These are phyloP conservation scores for Aspergillus cristatus DNA, from an alignment of 495 filamentous ascomycete species.

Conservation along the genomic window DNA sequence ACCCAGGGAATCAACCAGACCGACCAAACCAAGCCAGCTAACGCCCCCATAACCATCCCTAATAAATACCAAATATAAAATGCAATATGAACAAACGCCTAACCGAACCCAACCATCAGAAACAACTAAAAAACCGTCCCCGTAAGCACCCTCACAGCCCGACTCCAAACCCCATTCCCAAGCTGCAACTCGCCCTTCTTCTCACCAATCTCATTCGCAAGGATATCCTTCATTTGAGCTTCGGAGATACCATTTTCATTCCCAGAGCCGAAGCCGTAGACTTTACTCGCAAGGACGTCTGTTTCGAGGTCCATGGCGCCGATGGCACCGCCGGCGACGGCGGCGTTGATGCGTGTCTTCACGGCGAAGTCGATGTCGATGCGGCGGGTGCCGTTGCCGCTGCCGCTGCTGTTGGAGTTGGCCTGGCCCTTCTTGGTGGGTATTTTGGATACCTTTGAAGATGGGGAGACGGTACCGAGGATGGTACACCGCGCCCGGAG, in stretches of 20 bases:
- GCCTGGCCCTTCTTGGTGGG: constrained; percentile 10
- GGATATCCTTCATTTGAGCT: constrained; percentile 29
- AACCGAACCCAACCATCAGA: neutral
- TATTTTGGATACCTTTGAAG: constrained; percentile 11
- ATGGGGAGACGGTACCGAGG: constrained; percentile 17
- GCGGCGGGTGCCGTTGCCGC: constrained; percentile 16
- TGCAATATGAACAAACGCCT: constrained; percentile 6
- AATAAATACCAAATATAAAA: constrained; percentile 3
- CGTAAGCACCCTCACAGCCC: constrained; percentile 28
- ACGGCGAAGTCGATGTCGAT: constrained; percentile 39
- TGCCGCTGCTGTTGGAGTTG: constrained; percentile 6
- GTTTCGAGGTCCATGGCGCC: constrained; percentile 30
- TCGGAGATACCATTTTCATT: constrained; percentile 25
- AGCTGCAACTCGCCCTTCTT: constrained; percentile 13
- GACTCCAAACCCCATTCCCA: constrained; percentile 34
- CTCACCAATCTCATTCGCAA: constrained; percentile 21
- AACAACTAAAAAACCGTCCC: constrained; percentile 19
- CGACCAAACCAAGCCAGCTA: too few species aligned
- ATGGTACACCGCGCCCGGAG: constrained; percentile 34
- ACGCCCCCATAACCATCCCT: too few species aligned
- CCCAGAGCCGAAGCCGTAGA: constrained; percentile 33
- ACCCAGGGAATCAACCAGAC: too few species aligned
- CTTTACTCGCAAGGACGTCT: constrained; percentile 33
- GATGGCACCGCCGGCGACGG: constrained; percentile 1
- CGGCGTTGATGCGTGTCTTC: constrained; percentile 15